These are phyloP conservation scores for rapeseed (Brassica napus) DNA, from an alignment of 345 rosid genomes.

Conservation along the genomic window Da-Ae NC_063444.1:1889001-1889500, in stretches of 20 bases:
- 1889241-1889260: slow-evolving; percentile 1
- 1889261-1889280: slow-evolving; percentile 61
- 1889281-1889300: slow-evolving; percentile 75
- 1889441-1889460: background rate
- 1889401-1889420: slow-evolving; percentile 56
- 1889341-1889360: slow-evolving; percentile 60
- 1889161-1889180: slow-evolving; percentile 76
- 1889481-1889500: slow-evolving; percentile 59
- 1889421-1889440: background rate
- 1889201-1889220: slow-evolving; percentile 25
- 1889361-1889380: slow-evolving; percentile 63
- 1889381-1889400: slow-evolving; percentile 61
- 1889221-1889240: background rate
- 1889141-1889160: slow-evolving; percentile 83
- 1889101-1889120: slow-evolving; percentile 81
- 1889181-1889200: slow-evolving; percentile 74
- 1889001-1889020: slow-evolving; percentile 87
- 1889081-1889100: slow-evolving; percentile 90
- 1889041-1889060: slow-evolving; percentile 81
- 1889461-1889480: slow-evolving; percentile 40
- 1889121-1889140: slow-evolving; percentile 61
- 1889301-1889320: slow-evolving; percentile 80
- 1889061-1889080: slow-evolving; percentile 74
- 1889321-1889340: slow-evolving; percentile 82
- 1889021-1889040: slow-evolving; percentile 75